Conservation (phyloP, 495 filamentous ascomycete species). For the Amphirosellinia nigrospora region DNA sequence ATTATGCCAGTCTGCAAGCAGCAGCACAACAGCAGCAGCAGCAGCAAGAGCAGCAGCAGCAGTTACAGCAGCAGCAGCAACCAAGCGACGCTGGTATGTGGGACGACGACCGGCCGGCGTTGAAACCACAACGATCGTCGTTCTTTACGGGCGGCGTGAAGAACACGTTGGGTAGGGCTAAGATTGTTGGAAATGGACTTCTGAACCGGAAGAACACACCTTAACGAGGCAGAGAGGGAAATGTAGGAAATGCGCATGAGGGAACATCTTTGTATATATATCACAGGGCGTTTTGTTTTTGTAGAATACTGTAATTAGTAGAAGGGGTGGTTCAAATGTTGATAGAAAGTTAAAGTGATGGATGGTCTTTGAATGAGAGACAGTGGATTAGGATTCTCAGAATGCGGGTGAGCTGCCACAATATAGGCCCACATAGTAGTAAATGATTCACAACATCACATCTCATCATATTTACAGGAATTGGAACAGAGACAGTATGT, state of each 20-base stretch:
- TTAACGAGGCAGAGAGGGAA: not conserved
- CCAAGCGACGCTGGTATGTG: conserved; percentile 23
- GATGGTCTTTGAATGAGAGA: not conserved
- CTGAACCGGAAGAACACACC: conserved; percentile 29
- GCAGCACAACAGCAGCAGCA: conserved; percentile 28
- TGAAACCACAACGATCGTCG: conserved; percentile 37
- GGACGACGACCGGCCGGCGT: conserved; percentile 30
- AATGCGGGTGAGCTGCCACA: not conserved
- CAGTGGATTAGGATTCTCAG: not conserved
- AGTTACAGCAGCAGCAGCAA: conserved; percentile 6
- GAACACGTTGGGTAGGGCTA: conserved; percentile 38
- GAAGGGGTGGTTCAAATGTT: not conserved
- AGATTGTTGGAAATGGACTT: conserved; percentile 38
- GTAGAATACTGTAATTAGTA: conserved; percentile 4
- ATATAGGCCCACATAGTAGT: not conserved
- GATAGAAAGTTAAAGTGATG: not conserved
- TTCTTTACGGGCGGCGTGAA: conserved; percentile 38
- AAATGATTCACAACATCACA: not conserved
- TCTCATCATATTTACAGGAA: not conserved
- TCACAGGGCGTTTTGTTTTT: not conserved
- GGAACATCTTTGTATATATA: not conserved
- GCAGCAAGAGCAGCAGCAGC: conserved; percentile 15
- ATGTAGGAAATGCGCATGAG: not conserved
- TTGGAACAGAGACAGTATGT: not conserved
- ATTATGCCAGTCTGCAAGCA: conserved; percentile 28